Percentiles rank a stretch among this genome's conserved stretches.
These are phyloP conservation scores for Microcera coccophila DNA, from an alignment of 2,329 filamentous ascomycete species.

Conservation along the genomic window DNA sequence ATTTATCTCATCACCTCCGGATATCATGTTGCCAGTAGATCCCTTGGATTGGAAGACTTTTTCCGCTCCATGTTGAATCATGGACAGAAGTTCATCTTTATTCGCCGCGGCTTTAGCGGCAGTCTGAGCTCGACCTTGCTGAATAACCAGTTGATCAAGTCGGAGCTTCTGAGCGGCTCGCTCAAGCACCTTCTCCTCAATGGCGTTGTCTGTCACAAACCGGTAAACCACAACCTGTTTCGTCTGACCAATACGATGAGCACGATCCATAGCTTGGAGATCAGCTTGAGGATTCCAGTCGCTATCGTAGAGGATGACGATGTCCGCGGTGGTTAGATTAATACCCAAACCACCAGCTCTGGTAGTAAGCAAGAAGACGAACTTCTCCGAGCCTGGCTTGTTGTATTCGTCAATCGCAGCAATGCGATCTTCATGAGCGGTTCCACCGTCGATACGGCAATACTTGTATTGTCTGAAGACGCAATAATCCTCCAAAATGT, in stretches of 20 bases:
- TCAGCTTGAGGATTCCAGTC: conserved; percentile 99
- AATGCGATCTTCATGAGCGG: conserved; percentile 95
- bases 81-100: conserved; percentile 91
- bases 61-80: conserved; percentile 99
- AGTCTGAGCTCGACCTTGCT: conserved; percentile 90
- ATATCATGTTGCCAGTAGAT: conserved; percentile 55
- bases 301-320: conserved; percentile 93
- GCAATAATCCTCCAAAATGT: conserved; percentile 97
- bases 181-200: conserved; percentile 97
- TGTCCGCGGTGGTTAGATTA: conserved; percentile 91
- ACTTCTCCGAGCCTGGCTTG: conserved; percentile 90
- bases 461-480: conserved; percentile 94
- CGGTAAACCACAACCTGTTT: conserved; percentile 97
- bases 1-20: conserved; percentile 60
- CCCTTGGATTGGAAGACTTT: conserved; percentile 80
- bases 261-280: conserved; percentile 97
- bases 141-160: conserved; percentile 94
- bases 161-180: conserved; percentile 94
- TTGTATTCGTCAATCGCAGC: conserved; percentile 98
- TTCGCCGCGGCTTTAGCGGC: conserved; percentile 87
- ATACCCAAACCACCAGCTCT: conserved; percentile 94
- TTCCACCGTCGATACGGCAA: conserved; percentile 94
- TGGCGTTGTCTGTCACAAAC: conserved; percentile 96
- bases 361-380: conserved; percentile 91
- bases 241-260: conserved; percentile 96